Base-by-base conservation (phyloP, 345 rosid species). In the Sisymbrium irio region DNA sequence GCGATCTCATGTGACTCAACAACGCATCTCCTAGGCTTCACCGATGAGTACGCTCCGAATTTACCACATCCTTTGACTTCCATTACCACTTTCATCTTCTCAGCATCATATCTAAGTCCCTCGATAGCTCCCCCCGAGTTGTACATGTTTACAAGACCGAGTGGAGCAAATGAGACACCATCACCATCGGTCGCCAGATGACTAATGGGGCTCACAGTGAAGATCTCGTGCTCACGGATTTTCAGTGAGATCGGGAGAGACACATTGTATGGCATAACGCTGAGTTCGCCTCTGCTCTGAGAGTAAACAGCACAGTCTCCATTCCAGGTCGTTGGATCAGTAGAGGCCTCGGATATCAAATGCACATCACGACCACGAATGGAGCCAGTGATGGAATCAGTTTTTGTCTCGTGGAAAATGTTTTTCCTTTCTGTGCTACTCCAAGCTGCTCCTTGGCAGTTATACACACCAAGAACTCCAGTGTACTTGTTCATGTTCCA, bases 381-480 rank as follows among this genome's bases (percentile, higher is more conserved):
- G 6, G 74, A 71, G 39, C 96, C 91, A 0, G 96, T 82, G 66
- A 92, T 22, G 57, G 85, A 72, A 3, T 82, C 91, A 0, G 74
- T 71, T 42, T 65, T 75, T 11, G 92, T 87, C 71, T 82, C 65
- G 60, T 95, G 97, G 83, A 85, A 92, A 3, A 87, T 83, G 74
- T 88, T 95, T 83, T 89, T 91, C 50, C 87, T 87, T 35, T 87
- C 88, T 9, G 78, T 40, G 30, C 60, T 80, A 78, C 84, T 92
- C 97, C 95, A 95, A 32, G 99, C 99, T 18, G 99, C 99, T 58
- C 99, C 99, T 88, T 95, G 99, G 77, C 97, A 95, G 37, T 91
- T 95, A 81, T 95, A 95, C 9, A 92, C 83, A 4, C 97, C 97
- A 5, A 95, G 69, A 1, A 95, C 88, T 18, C 97, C 99, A 6